Evolutionary conservation across 306 rosid genomes (phyloP).

Genomic region (Lupinus albus): DNA sequence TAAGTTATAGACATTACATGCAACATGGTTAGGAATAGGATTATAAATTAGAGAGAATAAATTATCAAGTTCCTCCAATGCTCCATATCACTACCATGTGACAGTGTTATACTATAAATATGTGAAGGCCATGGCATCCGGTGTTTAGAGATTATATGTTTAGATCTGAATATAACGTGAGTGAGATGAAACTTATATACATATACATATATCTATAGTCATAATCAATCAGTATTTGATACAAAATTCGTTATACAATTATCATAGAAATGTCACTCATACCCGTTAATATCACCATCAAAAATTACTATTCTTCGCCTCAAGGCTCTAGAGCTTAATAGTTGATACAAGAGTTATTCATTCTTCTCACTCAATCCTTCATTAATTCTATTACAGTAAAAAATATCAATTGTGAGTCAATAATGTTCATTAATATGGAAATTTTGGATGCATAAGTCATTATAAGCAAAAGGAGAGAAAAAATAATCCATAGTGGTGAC

Average conservation of each 20-base stretch:
- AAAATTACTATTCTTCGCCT: too few species aligned
- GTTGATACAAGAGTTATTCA: neutral
- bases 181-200: too few species aligned
- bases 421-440: neutral
- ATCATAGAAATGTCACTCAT: too few species aligned
- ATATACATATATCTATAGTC: too few species aligned
- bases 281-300: too few species aligned
- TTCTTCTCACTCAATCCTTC: neutral
- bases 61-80: constrained; percentile 37
- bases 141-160: too few species aligned
- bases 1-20: neutral
- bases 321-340: neutral
- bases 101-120: too few species aligned
- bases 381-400: neutral
- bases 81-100: constrained; percentile 39
- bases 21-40: constrained; percentile 1
- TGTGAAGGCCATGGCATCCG: too few species aligned
- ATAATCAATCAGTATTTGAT: too few species aligned
- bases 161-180: too few species aligned
- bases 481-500: neutral
- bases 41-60: constrained; percentile 31
- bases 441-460: too few species aligned
- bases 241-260: too few species aligned
- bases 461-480: neutral
- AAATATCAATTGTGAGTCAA: neutral